phyloP scores from a whole-genome alignment of 176 grass and related monocot genomes.

The Carex littledalei region DNA sequence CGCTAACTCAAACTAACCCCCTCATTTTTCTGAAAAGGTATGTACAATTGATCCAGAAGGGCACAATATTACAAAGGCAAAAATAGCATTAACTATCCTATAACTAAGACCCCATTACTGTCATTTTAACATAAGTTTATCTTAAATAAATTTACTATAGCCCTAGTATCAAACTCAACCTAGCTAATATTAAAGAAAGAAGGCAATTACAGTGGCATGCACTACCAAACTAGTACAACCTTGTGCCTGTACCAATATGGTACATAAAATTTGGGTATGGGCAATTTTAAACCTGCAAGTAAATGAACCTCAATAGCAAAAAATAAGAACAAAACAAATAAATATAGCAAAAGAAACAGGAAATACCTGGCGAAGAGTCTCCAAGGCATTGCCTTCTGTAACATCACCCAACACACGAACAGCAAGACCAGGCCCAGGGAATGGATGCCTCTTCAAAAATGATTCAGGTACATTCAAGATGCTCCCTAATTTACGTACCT shows the following conservation, averaged over 20 bases:
- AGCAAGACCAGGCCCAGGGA: conserved; percentile 92
- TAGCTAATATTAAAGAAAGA: not conserved
- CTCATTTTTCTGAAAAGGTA: not conserved
- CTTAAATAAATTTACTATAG: not conserved
- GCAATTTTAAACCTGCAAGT: not conserved
- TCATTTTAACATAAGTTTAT: not conserved
- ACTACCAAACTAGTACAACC: not conserved
- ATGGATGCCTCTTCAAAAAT: conserved; percentile 90
- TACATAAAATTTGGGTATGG: not conserved
- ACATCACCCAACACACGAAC: conserved; percentile 85
- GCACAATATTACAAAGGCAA: not conserved
- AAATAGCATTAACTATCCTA: not conserved
- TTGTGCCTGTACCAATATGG: not conserved
- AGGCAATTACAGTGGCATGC: not conserved
- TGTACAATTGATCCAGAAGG: not conserved
- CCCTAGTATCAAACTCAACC: not conserved
- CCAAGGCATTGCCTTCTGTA: conserved; percentile 76
- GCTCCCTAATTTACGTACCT: conserved; percentile 74
- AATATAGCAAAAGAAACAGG: not conserved
- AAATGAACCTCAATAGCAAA: not conserved
- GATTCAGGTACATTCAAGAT: conserved; percentile 81
- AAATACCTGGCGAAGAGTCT: conserved; percentile 73
- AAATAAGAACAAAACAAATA: not conserved
- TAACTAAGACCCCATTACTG: not conserved
- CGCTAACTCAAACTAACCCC: not conserved